Evolutionary conservation across 78 protist genomes (phyloP), one percentile per base, ranked within the genome.

Genomic region (Fonticula alba): DNA sequence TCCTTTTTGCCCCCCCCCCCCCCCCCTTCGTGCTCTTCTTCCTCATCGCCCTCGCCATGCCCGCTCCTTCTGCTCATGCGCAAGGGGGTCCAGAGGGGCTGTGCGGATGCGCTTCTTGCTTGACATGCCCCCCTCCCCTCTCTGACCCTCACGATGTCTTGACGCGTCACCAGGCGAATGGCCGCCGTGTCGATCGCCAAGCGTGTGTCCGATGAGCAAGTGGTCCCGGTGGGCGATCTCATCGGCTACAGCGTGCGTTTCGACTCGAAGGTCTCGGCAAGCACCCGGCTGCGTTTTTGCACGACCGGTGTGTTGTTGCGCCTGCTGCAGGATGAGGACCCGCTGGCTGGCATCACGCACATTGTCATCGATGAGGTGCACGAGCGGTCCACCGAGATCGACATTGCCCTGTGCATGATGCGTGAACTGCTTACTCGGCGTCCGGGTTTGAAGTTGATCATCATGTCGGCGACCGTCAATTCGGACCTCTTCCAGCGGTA

Each of bases 301-400:
- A 79, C 89, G 9, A 79, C 81, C 38, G 89, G 89, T 33, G 46
- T 83, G 26, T 76, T 83, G 24, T 52, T 83, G n/a, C 78, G 71
- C 17, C 1, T 46, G 26, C 50, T 73, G 29, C 79, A 79, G 29
- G 66, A 40, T 5, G 73, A 74, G 15, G 27, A 0, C 24, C 22
- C 14, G 9, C 33, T 68, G 19, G 40, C 5, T 10, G 5, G 20
- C 20, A 62, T 65, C 35, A 13, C 55, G n/a, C 75, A 67, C 51
- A n/a, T 79, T 14, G 36, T 79, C n/a, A 60, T 79, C n/a, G 84
- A 79, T 29, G 84, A 79, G 47, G 69, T 81, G 32, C 91, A 85
- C 70, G 91, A 85, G 74, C 72, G 91, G 19, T n/a, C 61, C n/a
- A n/a, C 80, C 14, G 82, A 84, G 41, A n/a, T 54, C 61, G 91